These are phyloP conservation scores for Bruguiera gymnorhiza DNA, from an alignment of 345 rosid species.

Conservation along the genomic window DNA sequence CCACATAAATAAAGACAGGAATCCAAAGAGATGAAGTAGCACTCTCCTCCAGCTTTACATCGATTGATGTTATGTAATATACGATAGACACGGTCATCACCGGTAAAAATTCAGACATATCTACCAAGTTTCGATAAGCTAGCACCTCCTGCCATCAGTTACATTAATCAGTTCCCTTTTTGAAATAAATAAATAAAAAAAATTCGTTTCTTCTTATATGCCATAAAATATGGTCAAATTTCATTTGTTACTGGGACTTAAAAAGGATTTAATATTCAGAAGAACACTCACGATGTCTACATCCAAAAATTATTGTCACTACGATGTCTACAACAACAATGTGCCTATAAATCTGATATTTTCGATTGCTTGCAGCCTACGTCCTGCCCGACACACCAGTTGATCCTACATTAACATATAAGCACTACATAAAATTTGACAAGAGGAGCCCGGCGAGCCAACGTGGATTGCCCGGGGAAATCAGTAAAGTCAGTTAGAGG, in stretches of 20 bases:
- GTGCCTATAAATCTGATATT: slow-evolving; percentile 9
- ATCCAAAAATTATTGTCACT: too few relatives aligned
- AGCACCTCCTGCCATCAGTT: neutral
- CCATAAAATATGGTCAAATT: too few relatives aligned
- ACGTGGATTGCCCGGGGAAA: neutral
- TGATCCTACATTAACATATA: slow-evolving; percentile 12
- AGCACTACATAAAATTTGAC: slow-evolving; percentile 7
- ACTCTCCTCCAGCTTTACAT: too few relatives aligned
- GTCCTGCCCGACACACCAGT: slow-evolving; percentile 9
- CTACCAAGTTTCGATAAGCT: neutral
- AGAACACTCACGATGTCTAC: too few relatives aligned
- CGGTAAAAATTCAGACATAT: neutral
- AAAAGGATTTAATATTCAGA: too few relatives aligned
- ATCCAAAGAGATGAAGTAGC: neutral
- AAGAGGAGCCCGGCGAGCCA: neutral
- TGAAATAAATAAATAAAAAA: too few relatives aligned
- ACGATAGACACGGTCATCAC: too few relatives aligned
- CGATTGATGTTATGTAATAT: too few relatives aligned
- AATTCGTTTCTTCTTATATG: too few relatives aligned
- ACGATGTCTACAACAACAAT: neutral
- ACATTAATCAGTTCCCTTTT: too few relatives aligned
- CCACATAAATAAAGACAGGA: neutral
- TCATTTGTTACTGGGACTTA: too few relatives aligned
- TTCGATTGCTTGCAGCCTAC: neutral
- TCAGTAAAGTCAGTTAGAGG: slow-evolving; percentile 29